Evolutionary conservation across 2,329 filamentous ascomycete genomes (phyloP), one percentile per base, ranked within the genome.

Genomic region (Alternaria dauci): DNA sequence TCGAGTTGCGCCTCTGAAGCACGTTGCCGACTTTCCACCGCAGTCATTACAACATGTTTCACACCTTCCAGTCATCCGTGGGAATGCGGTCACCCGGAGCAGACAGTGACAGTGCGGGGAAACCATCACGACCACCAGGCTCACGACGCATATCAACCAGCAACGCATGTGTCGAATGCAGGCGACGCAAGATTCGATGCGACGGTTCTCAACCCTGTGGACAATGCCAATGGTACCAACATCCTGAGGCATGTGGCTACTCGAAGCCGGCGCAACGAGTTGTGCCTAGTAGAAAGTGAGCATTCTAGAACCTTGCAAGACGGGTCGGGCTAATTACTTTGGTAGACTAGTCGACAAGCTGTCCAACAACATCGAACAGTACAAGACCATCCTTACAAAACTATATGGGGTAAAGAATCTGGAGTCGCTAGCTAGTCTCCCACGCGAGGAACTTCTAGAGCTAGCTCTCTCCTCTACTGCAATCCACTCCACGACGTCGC

Each of bases 151-250:
- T 83, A 46, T 82, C 81, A 5, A 83, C 81, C 4, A 82, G 76
- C 69, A 83, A 90, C 71, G 90, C 90, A 38, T 93, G 90, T 76
- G 88, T 90, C 48, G 90, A 91, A 70, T 93, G 91, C 80, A 89
- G 93, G 73, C 85, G 91, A 68, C 86, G 91, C 63, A 95, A 94
- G 79, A 94, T 94, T 56, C 89, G 92, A 65, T 95, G 92, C 74
- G 91, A 94, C 80, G 92, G 92, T 55, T 87, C 89, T 67, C 89
- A 92, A 72, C 92, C 92, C 11, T 95, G 92, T 74, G 90, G 91
- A 38, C 91, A 93, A 75, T 95, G 92, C 75, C 86, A 91, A 59
- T 93, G 91, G 77, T 94, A 92, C 75, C 88, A 92, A 58, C 91
- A 91, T 63, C 89, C 91, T 4, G 91, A 93, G 63, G 84, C 88